Evolutionary conservation across 441 rosid genomes (phyloP).

Genomic region (Jatropha podagrica): DNA sequence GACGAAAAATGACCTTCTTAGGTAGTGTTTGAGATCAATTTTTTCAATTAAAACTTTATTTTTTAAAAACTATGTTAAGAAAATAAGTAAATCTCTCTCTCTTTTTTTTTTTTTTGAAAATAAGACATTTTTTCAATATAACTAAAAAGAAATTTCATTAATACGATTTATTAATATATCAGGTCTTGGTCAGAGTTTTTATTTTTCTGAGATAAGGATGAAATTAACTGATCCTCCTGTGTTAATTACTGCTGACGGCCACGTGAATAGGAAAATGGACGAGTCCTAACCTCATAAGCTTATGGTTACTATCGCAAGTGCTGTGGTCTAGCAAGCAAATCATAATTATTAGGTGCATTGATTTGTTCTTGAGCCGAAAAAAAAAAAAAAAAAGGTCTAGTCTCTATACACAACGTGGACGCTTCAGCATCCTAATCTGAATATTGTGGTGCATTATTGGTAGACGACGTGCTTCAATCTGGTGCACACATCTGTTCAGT

Average conservation of each 20-base stretch:
- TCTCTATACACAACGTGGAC: constrained; percentile 10
- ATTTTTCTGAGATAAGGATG: not conserved
- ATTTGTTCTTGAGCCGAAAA: not conserved
- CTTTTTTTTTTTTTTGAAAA: no score
- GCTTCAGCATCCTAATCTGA: not conserved
- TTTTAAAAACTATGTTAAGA: no score
- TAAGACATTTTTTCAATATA: no score
- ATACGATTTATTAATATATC: no score
- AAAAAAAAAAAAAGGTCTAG: no score
- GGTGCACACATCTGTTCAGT: constrained; percentile 16
- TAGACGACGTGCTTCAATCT: constrained; percentile 22
- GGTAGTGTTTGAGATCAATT: no score
- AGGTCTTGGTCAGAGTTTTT: no score
- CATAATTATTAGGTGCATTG: not conserved
- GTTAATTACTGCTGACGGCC: not conserved
- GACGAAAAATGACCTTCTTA: no score
- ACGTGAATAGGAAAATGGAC: not conserved
- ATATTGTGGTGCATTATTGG: not conserved
- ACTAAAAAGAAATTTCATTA: no score
- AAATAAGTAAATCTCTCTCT: no score
- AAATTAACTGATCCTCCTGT: not conserved
- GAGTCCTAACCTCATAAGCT: not conserved
- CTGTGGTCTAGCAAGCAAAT: no score
- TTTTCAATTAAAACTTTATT: no score
- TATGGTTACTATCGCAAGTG: not conserved